Evolutionary conservation across 2,329 filamentous ascomycete genomes (phyloP).

Genomic region (Cercospora citrullina): DNA sequence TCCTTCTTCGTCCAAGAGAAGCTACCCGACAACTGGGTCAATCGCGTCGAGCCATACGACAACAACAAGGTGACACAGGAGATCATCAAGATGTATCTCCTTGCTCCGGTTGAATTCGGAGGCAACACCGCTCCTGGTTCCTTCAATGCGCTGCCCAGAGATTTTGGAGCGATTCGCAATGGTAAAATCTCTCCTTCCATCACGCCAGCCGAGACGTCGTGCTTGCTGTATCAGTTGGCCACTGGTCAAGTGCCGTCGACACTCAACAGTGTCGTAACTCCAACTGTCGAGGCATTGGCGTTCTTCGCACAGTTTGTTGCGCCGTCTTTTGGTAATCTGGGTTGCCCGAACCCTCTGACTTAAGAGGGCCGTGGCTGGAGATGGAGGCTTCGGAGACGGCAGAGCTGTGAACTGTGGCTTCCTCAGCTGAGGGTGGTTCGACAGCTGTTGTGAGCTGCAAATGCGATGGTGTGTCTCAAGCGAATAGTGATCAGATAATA

Average conservation of each 20-base stretch:
- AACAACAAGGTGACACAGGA: conserved; percentile 38
- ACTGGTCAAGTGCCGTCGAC: conserved; percentile 42
- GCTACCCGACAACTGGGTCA: conserved; percentile 44
- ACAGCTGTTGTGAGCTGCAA: neutral
- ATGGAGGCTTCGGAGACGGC: neutral
- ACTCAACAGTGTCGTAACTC: conserved; percentile 41
- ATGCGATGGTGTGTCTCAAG: neutral
- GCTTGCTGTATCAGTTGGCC: conserved; percentile 47
- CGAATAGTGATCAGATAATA: neutral
- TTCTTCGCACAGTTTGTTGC: conserved; percentile 38
- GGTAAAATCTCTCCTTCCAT: conserved; percentile 42
- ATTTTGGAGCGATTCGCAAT: conserved; percentile 36
- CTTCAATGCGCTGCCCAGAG: conserved; percentile 40
- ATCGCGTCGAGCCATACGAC: conserved; percentile 35
- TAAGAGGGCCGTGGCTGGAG: neutral
- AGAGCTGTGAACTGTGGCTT: neutral
- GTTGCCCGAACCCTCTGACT: conserved; percentile 36
- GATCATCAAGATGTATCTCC: conserved; percentile 44
- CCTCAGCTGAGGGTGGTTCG: neutral
- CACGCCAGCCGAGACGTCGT: conserved; percentile 34
- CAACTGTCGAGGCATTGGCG: conserved; percentile 39
- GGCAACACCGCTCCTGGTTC: conserved; percentile 32
- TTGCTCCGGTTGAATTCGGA: conserved; percentile 48
- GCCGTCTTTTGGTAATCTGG: conserved; percentile 39
- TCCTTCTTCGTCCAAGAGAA: conserved; percentile 46